Percentiles rank a stretch among this genome's conserved stretches.
These are phyloP conservation scores for Apiospora hydei DNA, from an alignment of 2,329 filamentous ascomycete species.

Conservation along the genomic window DNA sequence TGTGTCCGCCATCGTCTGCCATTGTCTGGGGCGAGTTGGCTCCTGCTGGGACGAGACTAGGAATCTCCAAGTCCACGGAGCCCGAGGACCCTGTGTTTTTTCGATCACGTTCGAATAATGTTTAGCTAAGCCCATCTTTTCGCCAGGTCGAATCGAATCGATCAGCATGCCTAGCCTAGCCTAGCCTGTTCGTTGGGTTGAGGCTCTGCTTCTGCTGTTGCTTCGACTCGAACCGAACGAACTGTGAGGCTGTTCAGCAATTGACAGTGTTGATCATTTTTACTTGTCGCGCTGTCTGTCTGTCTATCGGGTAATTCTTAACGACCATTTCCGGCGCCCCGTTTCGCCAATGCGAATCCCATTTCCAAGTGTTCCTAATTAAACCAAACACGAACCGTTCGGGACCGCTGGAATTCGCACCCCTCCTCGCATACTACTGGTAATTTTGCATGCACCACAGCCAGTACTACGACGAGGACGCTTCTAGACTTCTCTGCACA, in stretches of 20 bases:
- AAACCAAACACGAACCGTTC: constrained; percentile 14
- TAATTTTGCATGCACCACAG: neutral
- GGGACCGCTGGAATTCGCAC: constrained; percentile 2
- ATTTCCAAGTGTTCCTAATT: neutral
- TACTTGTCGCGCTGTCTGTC: neutral
- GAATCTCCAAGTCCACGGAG: neutral
- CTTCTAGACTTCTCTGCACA: neutral
- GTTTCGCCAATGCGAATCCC: neutral
- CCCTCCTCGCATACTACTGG: neutral
- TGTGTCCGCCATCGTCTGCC: neutral
- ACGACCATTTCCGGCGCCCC: constrained; percentile 12
- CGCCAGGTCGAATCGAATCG: neutral
- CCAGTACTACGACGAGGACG: neutral
- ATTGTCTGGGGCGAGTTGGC: neutral
- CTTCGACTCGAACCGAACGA: neutral
- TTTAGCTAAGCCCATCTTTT: neutral
- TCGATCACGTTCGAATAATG: neutral
- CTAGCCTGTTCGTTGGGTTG: neutral
- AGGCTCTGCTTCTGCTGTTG: neutral
- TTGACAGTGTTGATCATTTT: constrained; percentile 6
- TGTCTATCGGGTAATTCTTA: neutral
- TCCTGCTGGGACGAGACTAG: constrained; percentile 17
- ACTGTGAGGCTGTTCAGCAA: neutral
- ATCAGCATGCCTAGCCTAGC: neutral
- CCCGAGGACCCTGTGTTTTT: constrained; percentile 1